Conservation (phyloP, 2,329 filamentous ascomycete species). For the Diaporthe citrichinensis region DNA sequence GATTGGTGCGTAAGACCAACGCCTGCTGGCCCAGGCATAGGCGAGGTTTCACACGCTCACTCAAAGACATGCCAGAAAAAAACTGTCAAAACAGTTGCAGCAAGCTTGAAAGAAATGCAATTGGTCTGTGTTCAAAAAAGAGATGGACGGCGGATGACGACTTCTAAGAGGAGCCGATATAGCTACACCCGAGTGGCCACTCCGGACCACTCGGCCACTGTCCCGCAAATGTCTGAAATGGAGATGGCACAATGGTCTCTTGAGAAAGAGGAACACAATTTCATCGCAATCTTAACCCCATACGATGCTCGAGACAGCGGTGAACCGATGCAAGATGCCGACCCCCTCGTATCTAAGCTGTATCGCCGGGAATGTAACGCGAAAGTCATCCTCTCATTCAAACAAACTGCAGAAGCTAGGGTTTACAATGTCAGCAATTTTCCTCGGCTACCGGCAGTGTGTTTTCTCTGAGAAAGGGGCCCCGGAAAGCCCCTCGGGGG, state of each 20-base stretch:
- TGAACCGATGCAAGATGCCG: constrained; percentile 23
- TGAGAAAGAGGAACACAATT: constrained; percentile 5
- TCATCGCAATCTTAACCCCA: not conserved
- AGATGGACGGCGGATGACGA: constrained; percentile 5
- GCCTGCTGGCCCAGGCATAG: too few relatives aligned
- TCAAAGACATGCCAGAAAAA: too few relatives aligned
- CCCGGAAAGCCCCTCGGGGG: too few relatives aligned
- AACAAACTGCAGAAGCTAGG: not conserved
- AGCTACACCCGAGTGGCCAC: not conserved
- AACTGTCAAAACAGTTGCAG: not conserved
- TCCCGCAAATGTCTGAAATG: not conserved
- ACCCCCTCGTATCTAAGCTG: constrained; percentile 26
- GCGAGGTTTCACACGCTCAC: too few relatives aligned
- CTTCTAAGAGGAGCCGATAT: constrained; percentile 19
- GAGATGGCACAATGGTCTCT: not conserved
- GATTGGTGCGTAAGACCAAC: not conserved
- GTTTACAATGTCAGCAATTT: not conserved
- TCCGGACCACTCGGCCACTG: not conserved
- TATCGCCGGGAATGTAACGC: constrained; percentile 13
- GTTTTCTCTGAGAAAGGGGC: too few relatives aligned
- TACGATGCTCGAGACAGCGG: constrained; percentile 26
- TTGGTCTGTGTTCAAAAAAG: not conserved
- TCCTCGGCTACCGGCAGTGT: too few relatives aligned
- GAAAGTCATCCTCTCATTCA: not conserved
- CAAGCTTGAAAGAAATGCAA: not conserved